Conservation (phyloP, 2,329 filamentous ascomycete genomes). For the Cordyceps cicadae region DNA sequence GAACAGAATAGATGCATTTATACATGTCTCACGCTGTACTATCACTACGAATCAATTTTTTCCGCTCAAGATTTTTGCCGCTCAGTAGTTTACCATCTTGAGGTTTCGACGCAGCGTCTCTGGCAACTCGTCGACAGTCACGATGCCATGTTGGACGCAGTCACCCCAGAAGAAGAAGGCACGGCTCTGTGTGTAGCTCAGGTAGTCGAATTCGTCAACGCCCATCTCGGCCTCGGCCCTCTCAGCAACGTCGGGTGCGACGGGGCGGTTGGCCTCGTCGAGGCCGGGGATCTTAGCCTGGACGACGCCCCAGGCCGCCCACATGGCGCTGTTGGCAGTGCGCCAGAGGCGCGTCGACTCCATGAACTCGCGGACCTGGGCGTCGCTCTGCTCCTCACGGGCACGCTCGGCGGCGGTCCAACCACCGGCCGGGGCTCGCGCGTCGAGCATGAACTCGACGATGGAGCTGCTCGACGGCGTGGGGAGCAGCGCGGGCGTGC, state of each 20-base stretch:
- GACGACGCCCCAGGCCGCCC: constrained; percentile 94
- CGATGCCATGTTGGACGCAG: constrained; percentile 65
- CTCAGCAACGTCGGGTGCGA: constrained; percentile 24
- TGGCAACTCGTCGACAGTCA: constrained; percentile 69
- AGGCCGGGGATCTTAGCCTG: constrained; percentile 81
- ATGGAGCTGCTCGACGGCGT: constrained; percentile 42
- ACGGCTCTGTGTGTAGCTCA: constrained; percentile 82
- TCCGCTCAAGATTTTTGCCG: background rate
- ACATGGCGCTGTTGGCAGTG: constrained; percentile 76
- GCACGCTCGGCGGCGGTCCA: constrained; percentile 47
- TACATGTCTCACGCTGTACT: background rate
- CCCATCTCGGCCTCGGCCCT: constrained; percentile 41
- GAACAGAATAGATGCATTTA: background rate
- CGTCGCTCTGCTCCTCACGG: constrained; percentile 56
- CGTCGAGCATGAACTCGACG: constrained; percentile 74
- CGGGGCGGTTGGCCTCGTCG: constrained; percentile 34
- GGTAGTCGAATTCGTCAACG: constrained; percentile 82
- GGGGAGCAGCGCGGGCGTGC: constrained; percentile 27
- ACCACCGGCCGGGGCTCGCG: constrained; percentile 46
- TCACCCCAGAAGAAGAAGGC: constrained; percentile 95
- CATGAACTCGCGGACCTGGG: constrained; percentile 60
- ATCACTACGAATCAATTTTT: background rate
- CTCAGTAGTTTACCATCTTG: constrained; percentile 61
- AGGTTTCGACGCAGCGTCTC: constrained; percentile 53
- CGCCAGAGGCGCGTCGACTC: constrained; percentile 81